Evolutionary conservation across 1,284 basidiomycete genomes (phyloP).

Genomic region (Heterobasidion occidentale): DNA sequence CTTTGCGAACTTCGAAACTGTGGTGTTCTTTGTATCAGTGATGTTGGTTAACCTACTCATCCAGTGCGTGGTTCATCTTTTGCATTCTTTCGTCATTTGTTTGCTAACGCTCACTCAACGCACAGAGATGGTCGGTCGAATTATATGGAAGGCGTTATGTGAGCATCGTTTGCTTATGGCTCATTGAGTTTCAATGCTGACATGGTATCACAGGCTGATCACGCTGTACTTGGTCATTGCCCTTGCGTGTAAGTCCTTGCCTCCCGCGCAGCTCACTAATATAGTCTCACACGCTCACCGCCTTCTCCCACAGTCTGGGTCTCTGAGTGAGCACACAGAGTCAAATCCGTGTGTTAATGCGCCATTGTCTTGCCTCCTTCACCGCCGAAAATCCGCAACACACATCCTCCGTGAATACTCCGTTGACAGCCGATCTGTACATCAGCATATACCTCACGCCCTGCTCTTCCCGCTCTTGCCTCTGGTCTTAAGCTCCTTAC

Average conservation of each 20-base stretch:
- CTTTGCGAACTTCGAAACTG: conserved; percentile 81
- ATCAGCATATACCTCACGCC: no score
- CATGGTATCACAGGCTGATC: conserved; percentile 12
- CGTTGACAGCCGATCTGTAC: no score
- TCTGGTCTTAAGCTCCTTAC: no score
- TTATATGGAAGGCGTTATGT: conserved; percentile 84
- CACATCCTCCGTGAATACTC: no score
- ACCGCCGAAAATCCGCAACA: no score
- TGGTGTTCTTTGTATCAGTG: conserved; percentile 79
- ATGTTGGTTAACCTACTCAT: conserved; percentile 76
- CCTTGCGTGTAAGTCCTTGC: conserved; percentile 7
- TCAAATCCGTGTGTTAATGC: no score
- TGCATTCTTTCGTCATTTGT: background rate
- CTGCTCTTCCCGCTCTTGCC: no score
- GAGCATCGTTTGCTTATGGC: conserved; percentile 53
- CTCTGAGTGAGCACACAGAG: conserved; percentile 2
- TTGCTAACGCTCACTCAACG: background rate
- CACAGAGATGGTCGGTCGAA: conserved; percentile 74
- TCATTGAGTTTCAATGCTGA: conserved; percentile 23
- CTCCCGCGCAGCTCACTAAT: background rate
- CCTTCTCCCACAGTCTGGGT: conserved; percentile 8
- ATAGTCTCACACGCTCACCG: background rate
- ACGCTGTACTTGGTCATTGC: conserved; percentile 24
- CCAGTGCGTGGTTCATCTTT: conserved; percentile 39
- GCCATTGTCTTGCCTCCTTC: no score